Conservation (phyloP, 768 basidiomycete genomes). For the Termitomyces bulborhizus region DNA sequence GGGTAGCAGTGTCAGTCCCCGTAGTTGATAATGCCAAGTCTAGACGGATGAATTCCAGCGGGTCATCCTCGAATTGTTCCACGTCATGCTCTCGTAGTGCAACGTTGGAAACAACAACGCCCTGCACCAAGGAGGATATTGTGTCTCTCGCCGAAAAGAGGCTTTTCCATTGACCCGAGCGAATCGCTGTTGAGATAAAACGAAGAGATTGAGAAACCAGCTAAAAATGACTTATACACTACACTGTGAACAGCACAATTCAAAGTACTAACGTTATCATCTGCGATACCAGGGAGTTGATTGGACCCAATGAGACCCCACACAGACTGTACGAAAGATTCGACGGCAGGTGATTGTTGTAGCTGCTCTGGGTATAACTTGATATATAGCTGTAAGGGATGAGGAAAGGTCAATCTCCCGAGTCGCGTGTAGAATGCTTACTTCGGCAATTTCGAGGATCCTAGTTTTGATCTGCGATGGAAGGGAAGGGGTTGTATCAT, state of each 20-base stretch:
- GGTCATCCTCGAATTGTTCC: conserved; percentile 97
- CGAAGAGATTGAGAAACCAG: conserved; percentile 87
- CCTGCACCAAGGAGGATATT: conserved; percentile 76
- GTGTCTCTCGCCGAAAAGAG: conserved; percentile 82
- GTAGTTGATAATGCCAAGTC: conserved; percentile 65
- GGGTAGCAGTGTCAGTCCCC: conserved; percentile 72
- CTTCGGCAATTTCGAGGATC: conserved; percentile 89
- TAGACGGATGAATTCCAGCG: conserved; percentile 88
- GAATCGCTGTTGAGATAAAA: conserved; percentile 91
- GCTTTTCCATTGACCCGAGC: conserved; percentile 73
- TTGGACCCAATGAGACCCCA: conserved; percentile 82
- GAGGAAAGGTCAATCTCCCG: not conserved
- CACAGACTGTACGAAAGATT: conserved; percentile 78
- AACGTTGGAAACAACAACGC: conserved; percentile 93
- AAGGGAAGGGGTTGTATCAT: conserved; percentile 79
- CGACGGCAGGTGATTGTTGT: conserved; percentile 53
- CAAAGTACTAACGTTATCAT: conserved; percentile 56
- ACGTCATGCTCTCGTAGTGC: conserved; percentile 81
- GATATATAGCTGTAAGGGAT: conserved; percentile 56
- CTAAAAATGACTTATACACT: conserved; percentile 24
- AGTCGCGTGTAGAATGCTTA: conserved; percentile 19
- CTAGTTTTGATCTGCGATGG: conserved; percentile 86
- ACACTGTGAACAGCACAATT: not conserved
- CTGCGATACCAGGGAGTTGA: conserved; percentile 59
- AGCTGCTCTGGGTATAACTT: conserved; percentile 81